phyloP scores from a whole-genome alignment of 768 basidiomycete genomes.

The Tephrocybe sp. region DNA sequence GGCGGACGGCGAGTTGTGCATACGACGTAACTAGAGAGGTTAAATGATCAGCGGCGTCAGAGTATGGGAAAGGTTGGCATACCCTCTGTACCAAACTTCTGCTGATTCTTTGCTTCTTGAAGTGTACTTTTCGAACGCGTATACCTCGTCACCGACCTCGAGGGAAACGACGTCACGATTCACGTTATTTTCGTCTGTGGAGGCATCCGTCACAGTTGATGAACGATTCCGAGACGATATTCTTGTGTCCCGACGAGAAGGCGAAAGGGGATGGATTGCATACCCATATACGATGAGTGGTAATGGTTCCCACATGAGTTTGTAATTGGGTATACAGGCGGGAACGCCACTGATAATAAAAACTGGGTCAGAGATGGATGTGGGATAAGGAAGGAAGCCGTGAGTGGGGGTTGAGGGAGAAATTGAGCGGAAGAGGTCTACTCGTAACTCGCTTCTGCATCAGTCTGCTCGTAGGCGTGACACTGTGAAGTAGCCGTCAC shows the following conservation, averaged over 20 bases:
- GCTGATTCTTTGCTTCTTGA: slow-evolving; percentile 64
- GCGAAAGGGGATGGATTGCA: slow-evolving; percentile 80
- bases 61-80: slow-evolving; percentile 24
- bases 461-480: neutral
- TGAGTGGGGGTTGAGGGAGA: neutral
- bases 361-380: neutral
- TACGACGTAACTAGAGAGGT: slow-evolving; percentile 69
- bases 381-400: neutral
- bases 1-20: slow-evolving; percentile 75
- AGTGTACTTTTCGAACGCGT: slow-evolving; percentile 92
- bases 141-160: slow-evolving; percentile 95
- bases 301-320: slow-evolving; percentile 50
- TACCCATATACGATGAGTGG: slow-evolving; percentile 86
- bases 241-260: slow-evolving; percentile 71
- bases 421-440: neutral
- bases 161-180: slow-evolving; percentile 79
- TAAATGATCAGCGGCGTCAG: slow-evolving; percentile 5
- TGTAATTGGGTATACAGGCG: slow-evolving; percentile 9
- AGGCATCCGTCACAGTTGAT: slow-evolving; percentile 62
- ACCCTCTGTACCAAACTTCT: slow-evolving; percentile 94
- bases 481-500: neutral
- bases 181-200: slow-evolving; percentile 58
- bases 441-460: neutral
- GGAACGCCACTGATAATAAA: neutral
- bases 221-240: slow-evolving; percentile 53